Conservation (phyloP, 352 stramenopile species). For the Globisporangium cederbergense region DNA sequence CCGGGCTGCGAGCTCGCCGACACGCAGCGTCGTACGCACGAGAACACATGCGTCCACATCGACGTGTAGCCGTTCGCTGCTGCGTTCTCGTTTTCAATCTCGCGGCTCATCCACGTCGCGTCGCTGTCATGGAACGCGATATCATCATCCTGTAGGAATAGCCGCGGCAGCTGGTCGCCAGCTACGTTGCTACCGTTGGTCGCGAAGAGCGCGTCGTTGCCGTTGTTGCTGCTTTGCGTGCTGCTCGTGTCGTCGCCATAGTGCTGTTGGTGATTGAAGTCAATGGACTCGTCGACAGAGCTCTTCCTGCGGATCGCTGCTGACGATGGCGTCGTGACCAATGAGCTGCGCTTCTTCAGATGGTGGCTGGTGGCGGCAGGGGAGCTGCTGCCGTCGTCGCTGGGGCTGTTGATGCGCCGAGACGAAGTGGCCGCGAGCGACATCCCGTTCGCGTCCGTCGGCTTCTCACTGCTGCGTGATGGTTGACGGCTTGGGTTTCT, state of each 20-base stretch:
- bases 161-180: neutral
- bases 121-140: conserved; percentile 6
- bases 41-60: conserved; percentile 16
- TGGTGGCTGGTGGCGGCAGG: neutral
- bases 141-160: neutral
- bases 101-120: conserved; percentile 2
- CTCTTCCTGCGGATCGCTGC: neutral
- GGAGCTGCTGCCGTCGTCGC: neutral
- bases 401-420: neutral
- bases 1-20: conserved; percentile 19
- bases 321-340: neutral
- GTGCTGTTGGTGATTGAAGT: neutral
- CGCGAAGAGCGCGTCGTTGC: neutral
- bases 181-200: neutral
- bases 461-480: neutral
- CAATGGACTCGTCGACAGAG: neutral
- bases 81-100: neutral
- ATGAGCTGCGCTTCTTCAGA: conserved; percentile 10
- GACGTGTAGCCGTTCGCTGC: neutral
- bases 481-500: neutral
- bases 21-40: conserved; percentile 17
- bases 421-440: neutral
- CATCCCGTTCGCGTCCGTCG: neutral
- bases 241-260: conserved; percentile 10
- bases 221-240: conserved; percentile 3